These are phyloP conservation scores for Liquidambar formosana DNA, from an alignment of 164 flowering plant species.

Conservation along the genomic window DNA sequence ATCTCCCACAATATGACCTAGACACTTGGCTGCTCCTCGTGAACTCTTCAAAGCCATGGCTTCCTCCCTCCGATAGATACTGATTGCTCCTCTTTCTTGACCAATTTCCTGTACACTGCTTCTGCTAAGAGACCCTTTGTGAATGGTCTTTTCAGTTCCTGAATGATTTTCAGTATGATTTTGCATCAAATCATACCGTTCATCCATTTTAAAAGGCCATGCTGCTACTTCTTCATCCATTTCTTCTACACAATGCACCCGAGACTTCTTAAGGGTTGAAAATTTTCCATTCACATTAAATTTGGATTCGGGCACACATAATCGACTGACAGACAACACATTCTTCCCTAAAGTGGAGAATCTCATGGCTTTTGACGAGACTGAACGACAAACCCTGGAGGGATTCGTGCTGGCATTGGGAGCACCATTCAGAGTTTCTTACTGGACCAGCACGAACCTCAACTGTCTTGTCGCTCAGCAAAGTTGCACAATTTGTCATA, in stretches of 20 bases:
- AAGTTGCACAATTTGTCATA: conserved; percentile 24
- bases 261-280: conserved; percentile 24
- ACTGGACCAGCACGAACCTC: conserved; percentile 13
- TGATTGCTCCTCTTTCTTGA: conserved; percentile 16
- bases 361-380: conserved; percentile 22
- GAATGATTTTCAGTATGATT: conserved; percentile 11
- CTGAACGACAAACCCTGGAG: conserved; percentile 12
- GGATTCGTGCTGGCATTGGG: conserved; percentile 9
- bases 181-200: conserved; percentile 11
- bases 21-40: neutral
- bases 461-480: conserved; percentile 22
- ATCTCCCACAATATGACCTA: conserved; percentile 15
- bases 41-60: conserved; percentile 16
- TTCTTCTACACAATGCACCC: conserved; percentile 16
- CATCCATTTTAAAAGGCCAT: conserved; percentile 23
- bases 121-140: conserved; percentile 12
- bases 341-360: conserved; percentile 28
- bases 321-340: conserved; percentile 7
- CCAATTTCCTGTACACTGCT: conserved; percentile 7
- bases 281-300: conserved; percentile 9
- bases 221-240: conserved; percentile 22
- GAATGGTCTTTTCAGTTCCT: conserved; percentile 16
- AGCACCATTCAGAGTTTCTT: conserved; percentile 11
- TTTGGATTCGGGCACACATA: conserved; percentile 18
- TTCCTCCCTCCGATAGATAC: conserved; percentile 17